Percentiles rank a stretch among this genome's conserved stretches.
These are phyloP conservation scores for Enteropsectra breve DNA, from an alignment of 371 early-diverging fungal species.

Conservation along the genomic window DNA sequence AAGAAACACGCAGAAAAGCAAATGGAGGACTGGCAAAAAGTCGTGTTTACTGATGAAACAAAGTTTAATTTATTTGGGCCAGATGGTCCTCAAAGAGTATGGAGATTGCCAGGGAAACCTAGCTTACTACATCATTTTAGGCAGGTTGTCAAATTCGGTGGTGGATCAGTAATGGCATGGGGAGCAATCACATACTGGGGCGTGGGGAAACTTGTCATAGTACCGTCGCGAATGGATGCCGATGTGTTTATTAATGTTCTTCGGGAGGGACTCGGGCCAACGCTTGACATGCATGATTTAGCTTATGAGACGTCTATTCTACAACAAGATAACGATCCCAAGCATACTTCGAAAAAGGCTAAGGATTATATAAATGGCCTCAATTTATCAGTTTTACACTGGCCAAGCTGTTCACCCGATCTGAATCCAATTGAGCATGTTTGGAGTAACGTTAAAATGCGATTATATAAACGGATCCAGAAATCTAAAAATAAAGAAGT, in stretches of 20 bases:
- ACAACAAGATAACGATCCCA: constrained; percentile 2
- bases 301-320: background rate
- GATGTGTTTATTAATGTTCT: background rate
- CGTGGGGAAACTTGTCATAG: background rate
- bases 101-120: background rate
- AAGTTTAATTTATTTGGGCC: background rate
- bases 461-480: background rate
- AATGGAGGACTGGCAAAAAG: background rate
- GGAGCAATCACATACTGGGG: background rate
- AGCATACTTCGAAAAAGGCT: background rate
- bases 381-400: background rate
- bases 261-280: background rate
- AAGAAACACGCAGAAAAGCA: too few species aligned
- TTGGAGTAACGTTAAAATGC: background rate
- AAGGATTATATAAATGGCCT: background rate
- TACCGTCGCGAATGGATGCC: background rate
- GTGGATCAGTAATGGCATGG: constrained; percentile 2
- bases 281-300: background rate
- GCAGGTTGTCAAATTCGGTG: background rate
- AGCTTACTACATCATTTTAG: background rate
- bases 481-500: background rate
- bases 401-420: constrained; percentile 2
- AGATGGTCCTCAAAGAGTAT: background rate
- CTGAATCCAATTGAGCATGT: constrained; percentile 5
- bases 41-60: background rate